Evolutionary conservation across 1,284 basidiomycete species (phyloP), one percentile per base, ranked within the genome.

Genomic region (Flammula alnicola): DNA sequence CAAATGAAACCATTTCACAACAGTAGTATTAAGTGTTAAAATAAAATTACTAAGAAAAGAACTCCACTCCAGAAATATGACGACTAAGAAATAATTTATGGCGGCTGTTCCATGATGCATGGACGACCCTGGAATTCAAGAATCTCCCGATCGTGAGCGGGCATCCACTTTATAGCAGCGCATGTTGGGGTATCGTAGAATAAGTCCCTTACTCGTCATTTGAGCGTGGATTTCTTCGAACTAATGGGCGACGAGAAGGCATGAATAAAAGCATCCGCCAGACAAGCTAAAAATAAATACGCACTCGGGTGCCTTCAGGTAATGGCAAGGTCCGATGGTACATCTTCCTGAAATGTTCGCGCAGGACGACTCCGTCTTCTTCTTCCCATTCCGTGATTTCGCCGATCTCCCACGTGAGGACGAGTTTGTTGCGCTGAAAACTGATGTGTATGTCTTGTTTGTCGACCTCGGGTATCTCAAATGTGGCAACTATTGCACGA

Each of bases 371-470:
- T n/a, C 78, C 80, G 19, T 75, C 74, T 54, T 88, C 85, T 56
- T 78, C 65, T 50, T 66, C 75, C 68, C 73, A 77, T 64, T 88
- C 86, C 7, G 74, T 68, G 33, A 80, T 72, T 55, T 78, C 79
- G 44, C 79, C 71, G 5, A 72, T 76, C 49, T 78, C 73, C 85
- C 87, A 89, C n/a, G 79, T 83, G 31, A 89, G 72, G 22, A 86
- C 72, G n/a, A 89, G 67, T 27, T 80, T 70, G 55, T 77, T 79
- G 43, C 76, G 73, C 48, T 84, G 83, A 58, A 79, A 88, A 61
- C 80, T 86, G 59, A 89, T 81, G 55, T 88, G 86, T 49, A 88
- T 79, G 51, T 89, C 81, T 51, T 86, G 75, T 63, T 87, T 88
- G 59, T 74, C 74, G 41, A 87, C 78, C 25, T 84, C 83, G 14